A percentile compares a stretch with the other conserved stretches of the same genome.
phyloP scores from a whole-genome alignment of 768 basidiomycete species.

The Rhodotorula graminis region DNA sequence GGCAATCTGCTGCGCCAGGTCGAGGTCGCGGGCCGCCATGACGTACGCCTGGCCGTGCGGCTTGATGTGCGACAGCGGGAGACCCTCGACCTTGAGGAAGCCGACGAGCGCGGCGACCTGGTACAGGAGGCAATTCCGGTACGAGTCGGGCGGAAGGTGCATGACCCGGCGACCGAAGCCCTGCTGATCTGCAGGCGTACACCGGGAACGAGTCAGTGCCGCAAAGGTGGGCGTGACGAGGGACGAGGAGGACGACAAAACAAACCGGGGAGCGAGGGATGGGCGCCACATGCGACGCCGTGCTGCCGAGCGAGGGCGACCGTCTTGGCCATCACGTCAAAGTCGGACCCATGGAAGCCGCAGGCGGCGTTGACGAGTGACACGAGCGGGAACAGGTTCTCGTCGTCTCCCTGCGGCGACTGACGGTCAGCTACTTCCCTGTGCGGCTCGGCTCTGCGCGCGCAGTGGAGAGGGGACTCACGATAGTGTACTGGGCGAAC shows the following conservation, averaged over 20 bases:
- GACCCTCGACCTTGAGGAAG: slow-evolving; percentile 56
- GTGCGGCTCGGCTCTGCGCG: no score
- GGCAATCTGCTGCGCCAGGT: slow-evolving; percentile 57
- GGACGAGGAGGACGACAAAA: no score
- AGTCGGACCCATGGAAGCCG: slow-evolving; percentile 65
- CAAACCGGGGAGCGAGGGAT: slow-evolving; percentile 60
- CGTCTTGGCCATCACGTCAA: slow-evolving; percentile 62
- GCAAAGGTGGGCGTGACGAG: no score
- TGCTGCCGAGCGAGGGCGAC: slow-evolving; percentile 58
- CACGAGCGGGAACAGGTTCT: slow-evolving; percentile 14
- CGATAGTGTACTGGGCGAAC: not conserved
- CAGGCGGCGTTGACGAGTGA: slow-evolving; percentile 59
- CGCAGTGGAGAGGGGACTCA: no score
- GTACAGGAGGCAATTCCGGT: slow-evolving; percentile 59
- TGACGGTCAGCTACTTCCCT: no score
- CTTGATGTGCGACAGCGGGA: slow-evolving; percentile 56
- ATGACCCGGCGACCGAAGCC: slow-evolving; percentile 24
- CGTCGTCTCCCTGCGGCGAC: slow-evolving; percentile 12
- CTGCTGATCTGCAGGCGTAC: slow-evolving; percentile 11
- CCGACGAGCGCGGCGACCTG: slow-evolving; percentile 64
- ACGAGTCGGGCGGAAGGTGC: slow-evolving; percentile 52
- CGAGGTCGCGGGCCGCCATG: slow-evolving; percentile 56
- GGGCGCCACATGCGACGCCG: slow-evolving; percentile 62
- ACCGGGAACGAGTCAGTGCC: no score
- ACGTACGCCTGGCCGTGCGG: slow-evolving; percentile 63